Evolutionary conservation across 257 asterid species (phyloP), one percentile per base, ranked within the genome.

Genomic region (Verbascum thapsus): DNA sequence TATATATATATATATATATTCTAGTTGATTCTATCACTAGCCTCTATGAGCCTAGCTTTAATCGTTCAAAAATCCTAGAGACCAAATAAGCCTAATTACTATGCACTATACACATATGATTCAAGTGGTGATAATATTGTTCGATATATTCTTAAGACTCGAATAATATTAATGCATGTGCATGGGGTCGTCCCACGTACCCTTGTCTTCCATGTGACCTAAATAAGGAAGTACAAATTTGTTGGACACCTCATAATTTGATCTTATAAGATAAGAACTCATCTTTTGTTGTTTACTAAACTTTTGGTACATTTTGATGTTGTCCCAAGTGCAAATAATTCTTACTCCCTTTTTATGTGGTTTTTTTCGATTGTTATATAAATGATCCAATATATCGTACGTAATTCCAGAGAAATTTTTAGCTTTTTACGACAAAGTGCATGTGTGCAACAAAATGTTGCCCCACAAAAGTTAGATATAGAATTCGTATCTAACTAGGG

Each of bases 281-380:
- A 49, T 52, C 56, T 65, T 61, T 61, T 41, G 44, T 49, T 63
- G 67, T 58, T 66, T 63, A 53, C 49, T 53, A 63, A 23, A 12
- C 60, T 60, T 64, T 49, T 37, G 61, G 71, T 71, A 73, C 79
- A 73, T 26, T 58, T 56, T 53, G 71, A 71, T 53, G 74, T 48
- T 72, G 45, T 51, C 9, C 9, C 72, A 79, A 71, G 88, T 81
- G 76, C 88, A 76, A 70, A 81, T 78, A 72, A 81, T 78, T 69
- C 76, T 34, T 49, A 53, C 58, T 34, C 44, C 58, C n/a, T n/a
- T 49, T 69, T 58, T 1, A 18, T 17, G 63, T 63, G 35, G 50
- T 59, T 70, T 63, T 57, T 34, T 11, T 51, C 26, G 66, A 69
- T 65, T 60, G 44, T 61, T 65, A 78, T 75, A 69, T 70, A 63